Evolutionary conservation across 352 stramenopile species (phyloP).

Genomic region (Phytophthora pluvialis): DNA sequence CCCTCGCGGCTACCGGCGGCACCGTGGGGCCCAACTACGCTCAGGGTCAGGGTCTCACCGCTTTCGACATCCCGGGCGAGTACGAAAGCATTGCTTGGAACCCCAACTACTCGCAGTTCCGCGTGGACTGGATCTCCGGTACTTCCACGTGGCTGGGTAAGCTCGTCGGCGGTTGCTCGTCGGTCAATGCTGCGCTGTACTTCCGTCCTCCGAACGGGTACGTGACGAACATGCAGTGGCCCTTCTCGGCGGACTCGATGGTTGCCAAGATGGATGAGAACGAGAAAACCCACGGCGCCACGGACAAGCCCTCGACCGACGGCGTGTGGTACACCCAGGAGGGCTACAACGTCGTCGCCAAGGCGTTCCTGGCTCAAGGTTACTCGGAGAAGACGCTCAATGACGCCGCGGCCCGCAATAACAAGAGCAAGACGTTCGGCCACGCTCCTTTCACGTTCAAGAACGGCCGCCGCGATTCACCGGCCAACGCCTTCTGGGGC

Average conservation of each 20-base stretch:
- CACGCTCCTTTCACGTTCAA: constrained; percentile 62
- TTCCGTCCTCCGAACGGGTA: constrained; percentile 65
- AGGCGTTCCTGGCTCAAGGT: constrained; percentile 42
- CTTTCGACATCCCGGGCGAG: constrained; percentile 77
- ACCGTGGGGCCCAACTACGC: constrained; percentile 55
- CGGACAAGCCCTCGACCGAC: constrained; percentile 58
- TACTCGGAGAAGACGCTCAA: constrained; percentile 60
- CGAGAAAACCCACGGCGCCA: constrained; percentile 49
- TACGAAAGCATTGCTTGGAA: constrained; percentile 57
- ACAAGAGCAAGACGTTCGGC: constrained; percentile 62
- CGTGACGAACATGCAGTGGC: constrained; percentile 48
- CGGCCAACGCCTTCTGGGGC: constrained; percentile 58
- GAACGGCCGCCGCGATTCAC: constrained; percentile 57
- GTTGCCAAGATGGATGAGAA: constrained; percentile 59
- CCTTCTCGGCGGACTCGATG: constrained; percentile 59
- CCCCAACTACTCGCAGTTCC: constrained; percentile 44
- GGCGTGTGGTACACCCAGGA: constrained; percentile 62
- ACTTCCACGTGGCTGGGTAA: constrained; percentile 64
- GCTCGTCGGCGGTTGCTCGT: constrained; percentile 78
- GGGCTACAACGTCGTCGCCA: constrained; percentile 54
- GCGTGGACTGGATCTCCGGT: constrained; percentile 51
- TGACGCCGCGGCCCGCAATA: constrained; percentile 50
- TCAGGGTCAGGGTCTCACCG: constrained; percentile 37
- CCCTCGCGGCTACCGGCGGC: constrained; percentile 52
- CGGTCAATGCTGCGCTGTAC: constrained; percentile 85